Evolutionary conservation across 169 alveolate genomes (phyloP), one percentile per base, ranked within the genome.

Genomic region (Eimeria necatrix): DNA sequence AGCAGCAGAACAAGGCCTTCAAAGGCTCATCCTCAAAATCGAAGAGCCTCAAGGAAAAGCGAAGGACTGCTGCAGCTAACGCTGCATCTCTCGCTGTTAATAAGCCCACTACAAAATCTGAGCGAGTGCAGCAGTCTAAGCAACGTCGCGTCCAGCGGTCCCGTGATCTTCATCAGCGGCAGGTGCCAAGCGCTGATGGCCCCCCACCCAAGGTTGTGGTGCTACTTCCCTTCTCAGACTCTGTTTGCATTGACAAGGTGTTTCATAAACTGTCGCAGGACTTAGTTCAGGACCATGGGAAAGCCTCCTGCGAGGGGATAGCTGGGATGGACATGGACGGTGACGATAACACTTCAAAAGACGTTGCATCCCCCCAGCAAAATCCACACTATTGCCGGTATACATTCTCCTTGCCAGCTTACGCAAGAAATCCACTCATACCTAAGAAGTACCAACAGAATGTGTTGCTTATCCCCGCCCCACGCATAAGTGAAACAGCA

Each of bases 1-100:
- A 87, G 41, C 96, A 94, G 80, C 96, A 78, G 24, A 94, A 94
- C 87, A 94, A 88, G 93, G 91, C 94, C 20, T 94, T 87, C 76
- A 94, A 94, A 80, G 93, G 93, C 26, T 16, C 91, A 22, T 81
- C 93, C 14, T 76, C 93, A 24, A 26, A 71, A 26, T 83, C 94
- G 41, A 52, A 85, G 59, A 71, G 56, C 53, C 93, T 64, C 71
- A 91, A 73, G 9, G 81, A 93, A 84, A 93, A 85, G 76, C 88
- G 96, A 10, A 84, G 41, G 53, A 59, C 51, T 41, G 91, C 94
- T 5, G 94, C 93, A 48, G 70, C 84, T 2, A 68, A 68, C 22
- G 93, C 93, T 4, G 48, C 20, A 20, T n/a, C 92, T 1, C 78
- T 59, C 59, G 4, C 78, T 22, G 71, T 60, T 32, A 84, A 84